Evolutionary conservation across 1,284 basidiomycete genomes (phyloP).

Genomic region (Tranzscheliella williamsii): DNA sequence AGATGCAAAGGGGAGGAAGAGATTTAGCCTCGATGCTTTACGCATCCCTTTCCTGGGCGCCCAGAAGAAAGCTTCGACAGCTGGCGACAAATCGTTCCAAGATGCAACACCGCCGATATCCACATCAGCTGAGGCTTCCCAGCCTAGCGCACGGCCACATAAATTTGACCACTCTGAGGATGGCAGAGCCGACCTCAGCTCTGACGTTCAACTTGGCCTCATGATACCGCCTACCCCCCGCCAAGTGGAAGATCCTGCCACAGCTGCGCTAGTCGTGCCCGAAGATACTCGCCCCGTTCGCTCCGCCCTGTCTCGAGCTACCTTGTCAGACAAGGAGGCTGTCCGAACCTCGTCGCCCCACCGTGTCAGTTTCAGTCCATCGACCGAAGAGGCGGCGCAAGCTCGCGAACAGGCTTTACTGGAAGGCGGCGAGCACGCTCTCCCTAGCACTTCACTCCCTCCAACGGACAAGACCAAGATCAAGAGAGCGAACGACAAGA

Average conservation of each 20-base stretch:
- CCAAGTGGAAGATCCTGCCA: not conserved
- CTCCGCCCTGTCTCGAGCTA: constrained; percentile 3
- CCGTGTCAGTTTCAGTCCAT: constrained; percentile 43
- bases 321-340: not conserved
- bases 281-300: constrained; percentile 3
- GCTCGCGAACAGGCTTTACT: constrained; percentile 23
- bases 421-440: not conserved
- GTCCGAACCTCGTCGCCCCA: constrained; percentile 10
- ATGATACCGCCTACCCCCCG: not conserved
- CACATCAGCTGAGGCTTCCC: not conserved
- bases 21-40: constrained; percentile 30
- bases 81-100: not conserved
- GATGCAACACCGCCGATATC: not conserved
- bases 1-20: constrained; percentile 15
- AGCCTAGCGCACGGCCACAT: not conserved
- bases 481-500: not conserved
- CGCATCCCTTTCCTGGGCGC: constrained; percentile 18
- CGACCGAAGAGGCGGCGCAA: constrained; percentile 31
- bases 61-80: constrained; percentile 5
- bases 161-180: not conserved
- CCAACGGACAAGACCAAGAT: not conserved
- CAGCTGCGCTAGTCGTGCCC: not conserved
- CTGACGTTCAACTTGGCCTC: not conserved
- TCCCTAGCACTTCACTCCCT: not conserved
- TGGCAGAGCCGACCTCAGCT: not conserved